These are phyloP conservation scores for Lyophyllum semitale DNA, from an alignment of 768 basidiomycete species.

Conservation along the genomic window DNA sequence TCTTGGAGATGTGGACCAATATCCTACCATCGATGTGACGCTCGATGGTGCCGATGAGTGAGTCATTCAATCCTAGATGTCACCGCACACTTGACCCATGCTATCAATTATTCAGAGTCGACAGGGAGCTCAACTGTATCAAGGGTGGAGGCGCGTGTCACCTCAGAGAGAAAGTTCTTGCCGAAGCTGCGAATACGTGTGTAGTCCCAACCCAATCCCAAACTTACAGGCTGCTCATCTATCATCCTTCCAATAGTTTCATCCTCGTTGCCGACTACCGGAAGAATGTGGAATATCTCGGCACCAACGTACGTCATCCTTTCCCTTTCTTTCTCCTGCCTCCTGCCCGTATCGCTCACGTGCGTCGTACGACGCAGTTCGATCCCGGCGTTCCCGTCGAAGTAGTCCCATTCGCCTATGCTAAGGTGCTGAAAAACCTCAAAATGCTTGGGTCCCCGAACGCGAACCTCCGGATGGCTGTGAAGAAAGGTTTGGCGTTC, in stretches of 20 bases:
- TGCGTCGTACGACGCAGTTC: conserved; percentile 51
- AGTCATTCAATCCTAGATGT: conserved; percentile 24
- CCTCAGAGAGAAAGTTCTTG: conserved; percentile 94
- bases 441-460: conserved; percentile 61
- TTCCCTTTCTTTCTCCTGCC: not conserved
- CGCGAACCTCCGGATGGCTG: conserved; percentile 89
- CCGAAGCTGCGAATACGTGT: conserved; percentile 89
- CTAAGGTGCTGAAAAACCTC: conserved; percentile 77
- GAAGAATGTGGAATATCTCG: conserved; percentile 84
- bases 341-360: not conserved
- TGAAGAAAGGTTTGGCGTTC: conserved; percentile 56
- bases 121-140: conserved; percentile 84
- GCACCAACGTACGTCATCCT: conserved; percentile 67
- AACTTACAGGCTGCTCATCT: conserved; percentile 2
- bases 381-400: conserved; percentile 91
- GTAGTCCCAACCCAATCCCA: conserved; percentile 23
- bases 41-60: conserved; percentile 98
- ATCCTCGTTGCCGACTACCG: conserved; percentile 93
- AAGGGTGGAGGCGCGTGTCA: conserved; percentile 98
- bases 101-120: conserved; percentile 60
- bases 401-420: conserved; percentile 96
- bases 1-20: conserved; percentile 89
- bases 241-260: conserved; percentile 50
- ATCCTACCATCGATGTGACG: conserved; percentile 90
- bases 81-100: not conserved